Conservation (phyloP, 441 rosid genomes). For the Aleurites moluccanus region DNA sequence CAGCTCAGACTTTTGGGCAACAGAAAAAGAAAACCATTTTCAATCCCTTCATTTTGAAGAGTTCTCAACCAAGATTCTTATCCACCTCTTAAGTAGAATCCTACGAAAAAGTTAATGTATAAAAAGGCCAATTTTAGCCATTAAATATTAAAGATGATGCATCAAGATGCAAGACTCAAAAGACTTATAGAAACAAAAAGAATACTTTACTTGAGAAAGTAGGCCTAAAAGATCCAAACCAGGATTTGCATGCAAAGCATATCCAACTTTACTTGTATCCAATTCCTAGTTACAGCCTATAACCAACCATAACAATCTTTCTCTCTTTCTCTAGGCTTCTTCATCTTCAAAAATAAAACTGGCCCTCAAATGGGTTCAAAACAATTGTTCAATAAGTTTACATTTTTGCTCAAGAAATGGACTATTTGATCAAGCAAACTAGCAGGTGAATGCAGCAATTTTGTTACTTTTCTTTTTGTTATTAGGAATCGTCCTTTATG, state of each 20-base stretch:
- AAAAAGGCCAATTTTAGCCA: not conserved
- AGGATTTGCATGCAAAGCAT: conserved; percentile 48
- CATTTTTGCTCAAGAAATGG: not conserved
- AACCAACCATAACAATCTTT: conserved; percentile 1
- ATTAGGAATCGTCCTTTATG: not conserved
- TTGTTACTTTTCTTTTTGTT: not conserved
- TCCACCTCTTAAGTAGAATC: conserved; percentile 8
- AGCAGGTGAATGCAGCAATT: conserved; percentile 29
- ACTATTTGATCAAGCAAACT: conserved; percentile 34
- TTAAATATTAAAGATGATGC: not conserved
- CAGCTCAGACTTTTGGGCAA: not conserved
- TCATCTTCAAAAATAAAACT: conserved; percentile 36
- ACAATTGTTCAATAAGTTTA: conserved; percentile 12
- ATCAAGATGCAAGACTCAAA: conserved; percentile 6
- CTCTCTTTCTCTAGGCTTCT: conserved; percentile 15
- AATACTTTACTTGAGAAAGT: conserved; percentile 37
- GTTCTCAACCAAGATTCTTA: conserved; percentile 20
- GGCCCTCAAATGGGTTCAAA: not conserved
- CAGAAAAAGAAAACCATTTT: not conserved
- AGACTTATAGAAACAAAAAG: conserved; percentile 9
- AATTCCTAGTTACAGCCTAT: conserved; percentile 14
- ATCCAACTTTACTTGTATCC: conserved; percentile 34
- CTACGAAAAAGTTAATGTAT: not conserved
- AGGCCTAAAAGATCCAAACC: conserved; percentile 20
- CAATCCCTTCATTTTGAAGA: not conserved